These are phyloP conservation scores for Trichosporon asahii DNA, from an alignment of 1,284 basidiomycete species.

Conservation along the genomic window DNA sequence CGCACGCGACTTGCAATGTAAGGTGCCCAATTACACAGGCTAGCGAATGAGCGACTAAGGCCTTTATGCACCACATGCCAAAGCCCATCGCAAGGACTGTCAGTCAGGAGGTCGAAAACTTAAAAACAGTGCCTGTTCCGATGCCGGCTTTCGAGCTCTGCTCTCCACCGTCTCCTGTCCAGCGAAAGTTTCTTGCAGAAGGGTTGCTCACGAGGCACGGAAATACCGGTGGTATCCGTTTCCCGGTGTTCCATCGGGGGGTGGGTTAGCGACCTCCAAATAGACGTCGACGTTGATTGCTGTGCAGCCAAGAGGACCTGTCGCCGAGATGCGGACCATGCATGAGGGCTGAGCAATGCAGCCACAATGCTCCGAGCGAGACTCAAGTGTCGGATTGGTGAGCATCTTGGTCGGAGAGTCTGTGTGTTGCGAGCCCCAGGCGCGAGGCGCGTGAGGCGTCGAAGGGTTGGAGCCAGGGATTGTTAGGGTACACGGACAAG, in stretches of 20 bases:
- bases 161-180: background rate
- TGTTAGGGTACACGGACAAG: background rate
- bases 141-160: background rate
- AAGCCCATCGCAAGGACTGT: background rate
- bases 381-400: background rate
- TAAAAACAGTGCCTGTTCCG: background rate
- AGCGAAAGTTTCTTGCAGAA: background rate
- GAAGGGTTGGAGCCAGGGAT: background rate
- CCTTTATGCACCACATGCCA: background rate
- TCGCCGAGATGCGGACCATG: conserved; percentile 1
- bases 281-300: background rate
- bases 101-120: background rate
- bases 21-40: background rate
- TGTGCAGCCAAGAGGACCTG: background rate
- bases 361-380: background rate
- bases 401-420: background rate
- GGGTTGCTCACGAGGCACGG: background rate
- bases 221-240: background rate
- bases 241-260: background rate
- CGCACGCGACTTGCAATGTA: background rate
- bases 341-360: background rate
- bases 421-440: background rate
- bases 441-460: background rate
- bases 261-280: background rate
- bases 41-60: background rate